Evolutionary conservation across 768 basidiomycete genomes (phyloP).

Genomic region (Boletus coccyginus): DNA sequence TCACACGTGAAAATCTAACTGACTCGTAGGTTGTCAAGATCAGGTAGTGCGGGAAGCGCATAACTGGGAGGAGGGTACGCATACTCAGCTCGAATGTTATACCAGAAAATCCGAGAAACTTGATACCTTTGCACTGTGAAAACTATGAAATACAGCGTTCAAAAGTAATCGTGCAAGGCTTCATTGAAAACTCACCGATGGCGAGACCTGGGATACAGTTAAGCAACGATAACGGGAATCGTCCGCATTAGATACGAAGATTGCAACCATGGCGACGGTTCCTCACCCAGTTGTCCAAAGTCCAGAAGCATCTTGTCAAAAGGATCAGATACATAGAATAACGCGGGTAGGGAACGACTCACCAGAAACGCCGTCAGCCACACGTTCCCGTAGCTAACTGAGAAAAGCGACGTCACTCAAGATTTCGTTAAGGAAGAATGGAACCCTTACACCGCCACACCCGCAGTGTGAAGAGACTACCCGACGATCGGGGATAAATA

Average conservation of each 20-base stretch:
- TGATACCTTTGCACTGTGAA: slow-evolving; percentile 45
- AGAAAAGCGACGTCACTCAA: not conserved
- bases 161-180: not conserved
- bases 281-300: slow-evolving; percentile 49
- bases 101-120: not conserved
- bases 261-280: not conserved
- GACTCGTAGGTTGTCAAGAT: slow-evolving; percentile 47
- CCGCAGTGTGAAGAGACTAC: slow-evolving; percentile 54
- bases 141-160: slow-evolving; percentile 26
- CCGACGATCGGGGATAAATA: not conserved
- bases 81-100: not conserved
- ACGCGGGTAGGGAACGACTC: slow-evolving; percentile 14
- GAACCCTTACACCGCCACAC: slow-evolving; percentile 56
- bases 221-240: slow-evolving; percentile 1
- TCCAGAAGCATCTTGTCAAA: slow-evolving; percentile 42
- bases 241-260: not conserved
- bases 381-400: slow-evolving; percentile 56
- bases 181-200: slow-evolving; percentile 30
- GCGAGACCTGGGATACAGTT: slow-evolving; percentile 33
- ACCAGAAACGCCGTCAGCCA: slow-evolving; percentile 47
- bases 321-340: not conserved
- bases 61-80: slow-evolving; percentile 30
- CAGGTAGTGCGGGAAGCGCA: slow-evolving; percentile 39
- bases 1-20: slow-evolving; percentile 6
- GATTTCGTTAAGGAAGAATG: not conserved